A percentile compares a stretch with the other conserved stretches of the same genome.
These are phyloP conservation scores for Podospora fimiseda DNA, from an alignment of 495 filamentous ascomycete genomes.

Conservation along the genomic window DNA sequence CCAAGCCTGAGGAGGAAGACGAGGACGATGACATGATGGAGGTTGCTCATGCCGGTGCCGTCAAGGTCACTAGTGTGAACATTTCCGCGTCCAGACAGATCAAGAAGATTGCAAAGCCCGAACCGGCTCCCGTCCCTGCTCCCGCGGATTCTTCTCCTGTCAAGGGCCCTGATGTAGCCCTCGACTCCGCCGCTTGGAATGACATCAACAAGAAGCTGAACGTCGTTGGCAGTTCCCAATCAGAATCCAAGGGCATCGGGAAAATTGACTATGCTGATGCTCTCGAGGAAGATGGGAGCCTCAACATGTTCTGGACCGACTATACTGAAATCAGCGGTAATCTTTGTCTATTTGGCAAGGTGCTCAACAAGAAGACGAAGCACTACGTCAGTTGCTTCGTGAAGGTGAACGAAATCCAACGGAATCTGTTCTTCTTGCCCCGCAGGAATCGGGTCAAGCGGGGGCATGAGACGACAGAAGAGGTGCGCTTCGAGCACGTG, in stretches of 20 bases:
- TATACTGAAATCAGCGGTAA: conserved; percentile 91
- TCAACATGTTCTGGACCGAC: conserved; percentile 95
- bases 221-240: conserved; percentile 58
- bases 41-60: conserved; percentile 67
- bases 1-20: conserved; percentile 55
- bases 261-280: conserved; percentile 77
- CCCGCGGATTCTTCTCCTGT: conserved; percentile 71
- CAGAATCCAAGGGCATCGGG: conserved; percentile 58
- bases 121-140: conserved; percentile 57
- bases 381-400: conserved; percentile 85
- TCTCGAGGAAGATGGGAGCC: conserved; percentile 81
- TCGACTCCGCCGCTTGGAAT: conserved; percentile 87
- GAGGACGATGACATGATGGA: conserved; percentile 83
- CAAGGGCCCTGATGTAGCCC: conserved; percentile 44
- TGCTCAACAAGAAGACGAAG: conserved; percentile 77
- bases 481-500: conserved; percentile 84
- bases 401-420: conserved; percentile 89
- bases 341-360: conserved; percentile 93
- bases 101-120: conserved; percentile 64
- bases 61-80: conserved; percentile 67
- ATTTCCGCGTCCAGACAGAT: conserved; percentile 75
- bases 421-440: conserved; percentile 90
- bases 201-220: conserved; percentile 81
- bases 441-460: conserved; percentile 55
- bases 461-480: conserved; percentile 65